A percentile compares a stretch with the other conserved stretches of the same genome.
Conservation (phyloP, 495 filamentous ascomycete genomes). For the Annulohypoxylon maeteangense region DNA sequence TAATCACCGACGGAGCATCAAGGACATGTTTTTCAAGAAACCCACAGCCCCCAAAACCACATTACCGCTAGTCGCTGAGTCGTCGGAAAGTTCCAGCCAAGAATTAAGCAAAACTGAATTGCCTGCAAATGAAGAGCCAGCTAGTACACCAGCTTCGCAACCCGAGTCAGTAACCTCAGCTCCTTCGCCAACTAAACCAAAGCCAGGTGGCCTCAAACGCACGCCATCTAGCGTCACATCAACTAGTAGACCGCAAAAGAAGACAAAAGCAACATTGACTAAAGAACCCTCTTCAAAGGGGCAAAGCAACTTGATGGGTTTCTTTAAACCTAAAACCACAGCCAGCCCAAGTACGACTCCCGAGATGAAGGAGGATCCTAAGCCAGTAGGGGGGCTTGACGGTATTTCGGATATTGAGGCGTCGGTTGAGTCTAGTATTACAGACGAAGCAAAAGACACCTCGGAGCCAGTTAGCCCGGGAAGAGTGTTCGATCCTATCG, state of each 20-base stretch:
- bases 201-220: conserved; percentile 47
- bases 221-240: conserved; percentile 42
- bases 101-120: not conserved
- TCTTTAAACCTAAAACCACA: conserved; percentile 74
- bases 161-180: conserved; percentile 24
- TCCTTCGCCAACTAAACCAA: conserved; percentile 38
- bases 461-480: conserved; percentile 30
- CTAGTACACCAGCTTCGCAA: conserved; percentile 19
- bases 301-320: conserved; percentile 83
- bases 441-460: conserved; percentile 1
- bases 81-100: conserved; percentile 19
- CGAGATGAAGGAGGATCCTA: not conserved
- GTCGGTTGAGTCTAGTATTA: not conserved
- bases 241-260: conserved; percentile 52
- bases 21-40: conserved; percentile 86
- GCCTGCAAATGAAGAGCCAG: not conserved
- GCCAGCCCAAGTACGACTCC: conserved; percentile 2
- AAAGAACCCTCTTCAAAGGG: conserved; percentile 59
- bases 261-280: conserved; percentile 46
- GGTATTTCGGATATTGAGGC: conserved; percentile 29
- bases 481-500: conserved; percentile 72
- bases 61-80: conserved; percentile 27
- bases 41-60: conserved; percentile 31
- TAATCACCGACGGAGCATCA: conserved; percentile 82
- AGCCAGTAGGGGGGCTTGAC: conserved; percentile 20